Percentiles rank a stretch among this genome's conserved stretches.
phyloP scores from a whole-genome alignment of 345 rosid genomes.

The Capsella bursapastoris region DNA sequence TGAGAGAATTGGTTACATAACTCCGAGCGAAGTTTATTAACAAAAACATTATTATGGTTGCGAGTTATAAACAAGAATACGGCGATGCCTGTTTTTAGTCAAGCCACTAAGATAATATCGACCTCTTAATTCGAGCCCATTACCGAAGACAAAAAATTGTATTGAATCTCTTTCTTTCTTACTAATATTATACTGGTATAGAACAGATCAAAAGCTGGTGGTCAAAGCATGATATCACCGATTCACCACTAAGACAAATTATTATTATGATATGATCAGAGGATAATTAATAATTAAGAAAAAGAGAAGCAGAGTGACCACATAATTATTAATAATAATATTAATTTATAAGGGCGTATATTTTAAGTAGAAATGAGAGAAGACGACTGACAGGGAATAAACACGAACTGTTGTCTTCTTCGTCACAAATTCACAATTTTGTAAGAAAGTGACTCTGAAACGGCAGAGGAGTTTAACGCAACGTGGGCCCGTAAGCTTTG shows the following conservation, averaged over 20 bases:
- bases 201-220: constrained; percentile 30
- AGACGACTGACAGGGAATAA: constrained; percentile 40
- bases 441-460: constrained; percentile 7
- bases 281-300: background rate
- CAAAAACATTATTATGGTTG: constrained; percentile 21
- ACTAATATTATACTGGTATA: background rate
- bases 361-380: constrained; percentile 14
- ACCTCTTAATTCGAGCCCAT: constrained; percentile 43
- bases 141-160: constrained; percentile 35
- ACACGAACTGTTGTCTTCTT: constrained; percentile 44
- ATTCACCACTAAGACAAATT: constrained; percentile 23
- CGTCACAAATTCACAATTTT: background rate
- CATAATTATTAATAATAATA: background rate
- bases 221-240: constrained; percentile 39
- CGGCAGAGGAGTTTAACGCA: constrained; percentile 27
- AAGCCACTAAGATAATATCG: constrained; percentile 29
- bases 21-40: constrained; percentile 1
- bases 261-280: background rate
- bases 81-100: constrained; percentile 43
- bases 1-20: background rate
- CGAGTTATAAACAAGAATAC: constrained; percentile 29
- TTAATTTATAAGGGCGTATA: background rate
- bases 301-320: background rate
- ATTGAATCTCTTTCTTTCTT: constrained; percentile 2
- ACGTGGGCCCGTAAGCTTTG: constrained; percentile 21